These are phyloP conservation scores for Morella rubra DNA, from an alignment of 306 rosid genomes.

Conservation along the genomic window DNA sequence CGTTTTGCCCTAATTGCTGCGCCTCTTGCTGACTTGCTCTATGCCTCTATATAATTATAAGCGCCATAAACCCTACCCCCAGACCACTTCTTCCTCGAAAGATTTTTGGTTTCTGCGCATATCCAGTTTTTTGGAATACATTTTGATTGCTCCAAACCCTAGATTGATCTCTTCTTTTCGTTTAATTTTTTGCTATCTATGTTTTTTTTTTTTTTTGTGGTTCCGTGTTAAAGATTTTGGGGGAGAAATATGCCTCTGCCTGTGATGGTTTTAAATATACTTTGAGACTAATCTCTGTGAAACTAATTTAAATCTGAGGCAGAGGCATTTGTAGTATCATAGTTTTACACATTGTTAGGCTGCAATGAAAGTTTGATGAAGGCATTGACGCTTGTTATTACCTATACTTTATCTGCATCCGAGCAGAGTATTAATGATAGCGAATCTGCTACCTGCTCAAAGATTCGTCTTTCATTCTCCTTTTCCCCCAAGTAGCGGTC, in stretches of 20 bases:
- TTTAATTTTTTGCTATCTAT: neutral
- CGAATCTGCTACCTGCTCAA: neutral
- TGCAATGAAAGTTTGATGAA: neutral
- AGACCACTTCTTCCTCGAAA: too few species aligned
- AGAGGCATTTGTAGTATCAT: neutral
- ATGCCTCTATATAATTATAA: too few species aligned
- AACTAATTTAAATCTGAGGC: conserved; percentile 59
- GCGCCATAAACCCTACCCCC: neutral
- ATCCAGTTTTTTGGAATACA: too few species aligned
- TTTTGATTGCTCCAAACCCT: neutral
- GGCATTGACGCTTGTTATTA: too few species aligned
- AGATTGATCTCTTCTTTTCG: neutral
- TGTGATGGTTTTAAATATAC: conserved; percentile 76
- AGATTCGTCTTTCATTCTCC: neutral
- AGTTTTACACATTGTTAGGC: neutral
- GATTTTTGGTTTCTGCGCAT: too few species aligned
- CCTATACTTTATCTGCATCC: neutral
- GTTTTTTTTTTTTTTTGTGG: neutral
- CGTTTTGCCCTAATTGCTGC: conserved; percentile 11
- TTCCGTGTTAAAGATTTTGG: too few species aligned
- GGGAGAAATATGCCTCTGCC: conserved; percentile 28
- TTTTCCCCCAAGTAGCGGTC: neutral
- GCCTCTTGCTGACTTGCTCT: neutral
- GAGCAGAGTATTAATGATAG: neutral
- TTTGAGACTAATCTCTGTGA: conserved; percentile 55